Evolutionary conservation across 306 rosid species (phyloP), one percentile per base, ranked within the genome.

Genomic region (Pueraria montana): DNA sequence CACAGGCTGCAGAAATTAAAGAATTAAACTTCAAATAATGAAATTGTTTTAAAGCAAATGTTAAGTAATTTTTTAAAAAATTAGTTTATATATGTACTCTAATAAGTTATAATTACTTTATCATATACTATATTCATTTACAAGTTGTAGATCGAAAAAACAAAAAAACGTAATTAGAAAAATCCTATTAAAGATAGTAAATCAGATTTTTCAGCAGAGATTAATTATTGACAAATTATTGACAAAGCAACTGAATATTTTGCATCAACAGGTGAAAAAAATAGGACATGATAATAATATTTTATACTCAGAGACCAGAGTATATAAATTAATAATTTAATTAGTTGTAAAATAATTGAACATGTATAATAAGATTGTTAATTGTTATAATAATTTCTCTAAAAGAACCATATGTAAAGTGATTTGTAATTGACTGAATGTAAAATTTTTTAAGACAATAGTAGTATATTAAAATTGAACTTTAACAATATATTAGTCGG

Each of bases 1-100:
- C 92, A 91, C 0, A 94, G 56, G 89, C 98, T 94, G 91, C 87
- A 76, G 46, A 72, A 45, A 56, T 24, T 20, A 36, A 49, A 23
- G 11, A 67, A 32, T 26, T 17, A 9, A 68, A 7, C 20, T 21
- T 18, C 42, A 74, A 23, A 55, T 30, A 20, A 42, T 26, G 23
- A 27, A 34, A 18, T 58, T 0, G 8, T 3, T 20, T 42, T 11
- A 20, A 6, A 34, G 69, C 40, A 53, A 43, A 23, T 38, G 65
- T 21, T 1, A 43, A 45, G 12, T 16, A 46, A 2, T 14, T 13
- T 53, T 53, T 13, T 26, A 3, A 63, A 14, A 13, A 61, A 0
- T 58, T 58, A 1, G 10, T 24, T 58, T n/a, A n/a, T n/a, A 6
- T 58, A 23, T 11, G 23, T 17, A 1, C 9, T 59, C 66, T 9